Base-by-base conservation (phyloP, 192 early-diverging fungal genomes). In the Phycomyces blakesleeanus region DNA sequence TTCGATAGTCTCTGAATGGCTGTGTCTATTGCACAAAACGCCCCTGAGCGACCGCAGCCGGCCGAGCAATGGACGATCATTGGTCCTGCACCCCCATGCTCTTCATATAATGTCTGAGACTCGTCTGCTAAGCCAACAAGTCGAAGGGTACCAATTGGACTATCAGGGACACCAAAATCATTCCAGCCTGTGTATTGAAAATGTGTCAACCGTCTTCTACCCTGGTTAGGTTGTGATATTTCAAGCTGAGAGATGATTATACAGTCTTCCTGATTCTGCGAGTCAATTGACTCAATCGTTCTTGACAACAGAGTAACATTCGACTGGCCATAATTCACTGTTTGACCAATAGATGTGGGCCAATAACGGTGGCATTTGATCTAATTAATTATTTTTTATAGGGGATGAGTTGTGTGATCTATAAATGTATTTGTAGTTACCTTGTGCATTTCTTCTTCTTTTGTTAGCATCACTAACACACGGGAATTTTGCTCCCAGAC, bases 391-490 rank as follows among this genome's bases (percentile, higher is more conserved):
- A 7, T 34, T 34, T 34, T 34, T 34, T 34, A 34, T 34, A 34
- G 29, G 29, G 29, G 29, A 34, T 34, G 29, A 34, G 7, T 34
- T 34, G 29, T 34, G 7, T 34, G 29, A 34, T 34, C 29, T 34
- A 2, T 34, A 34, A 34, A 34, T 34, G 29, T 7, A 34, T 34
- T 7, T 34, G 3, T 34, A 34, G 29, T 92, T 20, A 82, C 69
- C 57, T 90, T 78, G 9, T 89, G 86, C 65, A 81, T 82, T 65
- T 98, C 96, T 37, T 88, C 83, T 73, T 94, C 91, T 22, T 81
- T 73, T 5, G 96, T 96, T 67, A 98, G 79, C 95, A 97, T 98
- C 8, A 97, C 93, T 53, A 98, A 81, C 7, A 98, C 87, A 3
- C 77, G 63, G 3, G 81, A 73, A 25, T 81, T 73, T 59, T 95